Evolutionary conservation across 164 flowering plant genomes (phyloP), one percentile per base, ranked within the genome.

Genomic region (Akebia trifoliata): DNA sequence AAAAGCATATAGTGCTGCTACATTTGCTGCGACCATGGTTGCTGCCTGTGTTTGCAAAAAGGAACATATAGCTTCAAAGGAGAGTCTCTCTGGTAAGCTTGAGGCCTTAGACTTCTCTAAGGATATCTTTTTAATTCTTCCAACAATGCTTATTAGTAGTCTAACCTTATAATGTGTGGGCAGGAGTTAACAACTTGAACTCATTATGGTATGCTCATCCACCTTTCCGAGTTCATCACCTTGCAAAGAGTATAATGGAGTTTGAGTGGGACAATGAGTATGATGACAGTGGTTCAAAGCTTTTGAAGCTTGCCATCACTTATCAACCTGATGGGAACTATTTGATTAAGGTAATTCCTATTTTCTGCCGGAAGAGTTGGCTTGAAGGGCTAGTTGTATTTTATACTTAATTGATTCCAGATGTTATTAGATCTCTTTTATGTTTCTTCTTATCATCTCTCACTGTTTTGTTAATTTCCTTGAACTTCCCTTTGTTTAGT

Each of bases 201-300:
- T 66, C 91, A 54, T 66, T 90, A 60, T 93, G 98, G 98, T 86
- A 86, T 70, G 54, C 84, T 35, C 66, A 78, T 61, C 92, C 93
- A 58, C 95, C 99, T 48, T 93, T 90, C 61, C 77, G 99, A 69
- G 80, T 86, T 60, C 76, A 86, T 73, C 90, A 93, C 69, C 25
- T 11, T 63, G 88, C 87, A 48, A 80, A 55, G 56, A 77, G 69
- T 24, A 68, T 70, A n/a, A 66, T 90, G 74, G 92, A 84, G 53
- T 72, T 87, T 60, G 84, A 87, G 64, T 90, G 84, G 92, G 86
- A 84, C 20, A 74, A 67, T 67, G 87, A 77, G 24, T 61, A 55
- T 55, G 76, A 74, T 63, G 62, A 44, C 22, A 61, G 37, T 57
- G 67, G 60, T 34, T 63, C 84, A 62, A 72, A 64, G 58, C 57